Evolutionary conservation across 805 yeast genomes (phyloP).

Genomic region (Maudiozyma pseudohumilis): DNA sequence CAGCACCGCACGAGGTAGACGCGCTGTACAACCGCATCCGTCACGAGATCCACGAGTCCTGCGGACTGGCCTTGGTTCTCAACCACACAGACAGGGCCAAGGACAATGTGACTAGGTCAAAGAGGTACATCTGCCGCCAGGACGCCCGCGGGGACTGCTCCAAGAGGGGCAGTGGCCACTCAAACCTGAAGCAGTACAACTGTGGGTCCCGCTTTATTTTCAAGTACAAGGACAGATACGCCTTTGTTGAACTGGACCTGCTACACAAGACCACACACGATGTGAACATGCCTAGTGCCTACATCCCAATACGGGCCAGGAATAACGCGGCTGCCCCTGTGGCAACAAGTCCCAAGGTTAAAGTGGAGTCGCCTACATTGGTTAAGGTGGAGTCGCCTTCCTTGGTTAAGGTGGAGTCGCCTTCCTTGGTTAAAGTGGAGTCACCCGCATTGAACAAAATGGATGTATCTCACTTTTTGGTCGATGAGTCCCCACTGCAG

Average conservation of each 20-base stretch:
- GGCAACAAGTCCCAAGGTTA: too few relatives aligned
- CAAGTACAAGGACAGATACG: slow-evolving; percentile 1
- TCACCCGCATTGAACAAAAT: too few relatives aligned
- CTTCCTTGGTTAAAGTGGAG: too few relatives aligned
- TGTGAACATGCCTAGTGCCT: slow-evolving; percentile 1
- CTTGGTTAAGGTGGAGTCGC: too few relatives aligned
- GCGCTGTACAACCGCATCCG: not conserved
- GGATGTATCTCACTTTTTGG: too few relatives aligned
- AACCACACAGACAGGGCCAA: slow-evolving; percentile 2
- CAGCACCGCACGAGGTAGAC: not conserved
- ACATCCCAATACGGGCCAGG: too few relatives aligned
- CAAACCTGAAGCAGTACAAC: not conserved
- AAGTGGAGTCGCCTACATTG: too few relatives aligned
- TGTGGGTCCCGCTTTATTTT: slow-evolving; percentile 1
- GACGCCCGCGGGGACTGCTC: not conserved
- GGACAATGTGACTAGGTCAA: not conserved
- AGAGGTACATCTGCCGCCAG: slow-evolving; percentile 1
- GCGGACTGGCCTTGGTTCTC: not conserved
- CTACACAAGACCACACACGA: not conserved
- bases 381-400: too few relatives aligned
- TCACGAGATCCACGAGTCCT: not conserved
- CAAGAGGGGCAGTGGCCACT: not conserved
- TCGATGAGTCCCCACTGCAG: too few relatives aligned
- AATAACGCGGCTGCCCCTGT: too few relatives aligned
- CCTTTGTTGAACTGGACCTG: slow-evolving; percentile 1